These are phyloP conservation scores for Bruguiera hainesii DNA, from an alignment of 441 rosid genomes.

Conservation along the genomic window DNA sequence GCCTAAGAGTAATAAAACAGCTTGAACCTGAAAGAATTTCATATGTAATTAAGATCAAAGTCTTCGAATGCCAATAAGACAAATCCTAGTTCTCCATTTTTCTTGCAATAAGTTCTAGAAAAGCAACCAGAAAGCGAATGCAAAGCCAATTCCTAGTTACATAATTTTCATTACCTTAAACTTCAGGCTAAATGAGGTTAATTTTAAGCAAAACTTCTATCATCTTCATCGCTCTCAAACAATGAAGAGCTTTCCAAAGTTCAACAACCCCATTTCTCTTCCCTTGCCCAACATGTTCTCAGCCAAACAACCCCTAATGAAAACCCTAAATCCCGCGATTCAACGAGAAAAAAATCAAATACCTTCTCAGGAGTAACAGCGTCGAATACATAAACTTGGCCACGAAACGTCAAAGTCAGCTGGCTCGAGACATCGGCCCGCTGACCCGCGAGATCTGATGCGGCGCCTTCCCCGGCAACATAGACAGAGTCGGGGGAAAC, in stretches of 20 bases:
- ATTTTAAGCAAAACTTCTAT: not conserved
- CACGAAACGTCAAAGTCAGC: slow-evolving; percentile 89
- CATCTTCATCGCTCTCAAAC: not conserved
- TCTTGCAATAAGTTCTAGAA: not conserved
- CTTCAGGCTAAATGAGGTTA: not conserved
- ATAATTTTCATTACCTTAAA: not conserved
- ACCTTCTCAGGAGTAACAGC: slow-evolving; percentile 89
- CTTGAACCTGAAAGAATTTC: slow-evolving; percentile 57
- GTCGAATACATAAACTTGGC: slow-evolving; percentile 89
- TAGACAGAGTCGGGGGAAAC: slow-evolving; percentile 56
- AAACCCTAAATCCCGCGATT: slow-evolving; percentile 16
- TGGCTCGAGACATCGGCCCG: slow-evolving; percentile 52
- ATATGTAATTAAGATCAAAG: not conserved
- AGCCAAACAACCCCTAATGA: not conserved
- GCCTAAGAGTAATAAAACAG: slow-evolving; percentile 72
- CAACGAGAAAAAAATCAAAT: not conserved
- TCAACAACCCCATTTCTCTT: not conserved
- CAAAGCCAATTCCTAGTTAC: not conserved
- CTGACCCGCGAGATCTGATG: slow-evolving; percentile 32
- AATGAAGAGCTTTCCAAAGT: not conserved
- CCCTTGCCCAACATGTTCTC: not conserved
- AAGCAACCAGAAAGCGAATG: not conserved
- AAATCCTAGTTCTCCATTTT: not conserved
- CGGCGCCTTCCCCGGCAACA: slow-evolving; percentile 29
- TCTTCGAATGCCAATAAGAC: not conserved